phyloP scores from a whole-genome alignment of 2,329 filamentous ascomycete genomes.

The Immersiporthe knoxdaviesiana region DNA sequence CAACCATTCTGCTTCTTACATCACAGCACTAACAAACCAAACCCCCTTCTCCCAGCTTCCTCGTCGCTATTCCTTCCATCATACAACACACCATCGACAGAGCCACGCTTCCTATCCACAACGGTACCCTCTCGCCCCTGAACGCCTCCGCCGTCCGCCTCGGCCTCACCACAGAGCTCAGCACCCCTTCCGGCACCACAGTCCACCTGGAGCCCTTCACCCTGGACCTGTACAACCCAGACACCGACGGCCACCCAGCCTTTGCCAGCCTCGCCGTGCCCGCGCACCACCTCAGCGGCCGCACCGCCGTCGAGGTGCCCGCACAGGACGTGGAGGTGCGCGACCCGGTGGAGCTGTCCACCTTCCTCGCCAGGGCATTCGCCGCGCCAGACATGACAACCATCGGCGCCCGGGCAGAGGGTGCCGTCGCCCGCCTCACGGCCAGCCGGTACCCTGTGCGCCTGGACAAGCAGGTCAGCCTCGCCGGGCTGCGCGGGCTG shows the following conservation, averaged over 20 bases:
- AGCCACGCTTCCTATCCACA: constrained; percentile 44
- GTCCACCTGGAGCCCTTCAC: constrained; percentile 41
- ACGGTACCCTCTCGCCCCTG: constrained; percentile 41
- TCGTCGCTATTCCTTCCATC: constrained; percentile 50
- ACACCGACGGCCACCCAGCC: constrained; percentile 28
- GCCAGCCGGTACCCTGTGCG: constrained; percentile 42
- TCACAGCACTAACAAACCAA: constrained; percentile 19
- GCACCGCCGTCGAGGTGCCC: constrained; percentile 41
- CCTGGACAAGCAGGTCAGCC: constrained; percentile 47
- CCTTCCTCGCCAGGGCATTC: constrained; percentile 46
- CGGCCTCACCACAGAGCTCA: constrained; percentile 42
- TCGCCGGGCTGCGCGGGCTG: constrained; percentile 44
- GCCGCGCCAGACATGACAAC: constrained; percentile 39
- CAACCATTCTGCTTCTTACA: background rate
- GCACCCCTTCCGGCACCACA: constrained; percentile 43
- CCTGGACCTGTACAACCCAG: constrained; percentile 46
- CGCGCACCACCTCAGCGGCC: constrained; percentile 39
- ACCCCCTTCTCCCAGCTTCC: constrained; percentile 42
- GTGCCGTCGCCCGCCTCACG: constrained; percentile 44
- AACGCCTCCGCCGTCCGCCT: constrained; percentile 41
- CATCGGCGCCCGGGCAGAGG: constrained; percentile 43
- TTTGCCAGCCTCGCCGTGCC: constrained; percentile 41
- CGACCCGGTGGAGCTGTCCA: constrained; percentile 44
- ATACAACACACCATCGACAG: constrained; percentile 48
- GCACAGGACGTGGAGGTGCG: constrained; percentile 42